phyloP scores from a whole-genome alignment of 179 eudicot species.

The Beta lomatogona region DNA sequence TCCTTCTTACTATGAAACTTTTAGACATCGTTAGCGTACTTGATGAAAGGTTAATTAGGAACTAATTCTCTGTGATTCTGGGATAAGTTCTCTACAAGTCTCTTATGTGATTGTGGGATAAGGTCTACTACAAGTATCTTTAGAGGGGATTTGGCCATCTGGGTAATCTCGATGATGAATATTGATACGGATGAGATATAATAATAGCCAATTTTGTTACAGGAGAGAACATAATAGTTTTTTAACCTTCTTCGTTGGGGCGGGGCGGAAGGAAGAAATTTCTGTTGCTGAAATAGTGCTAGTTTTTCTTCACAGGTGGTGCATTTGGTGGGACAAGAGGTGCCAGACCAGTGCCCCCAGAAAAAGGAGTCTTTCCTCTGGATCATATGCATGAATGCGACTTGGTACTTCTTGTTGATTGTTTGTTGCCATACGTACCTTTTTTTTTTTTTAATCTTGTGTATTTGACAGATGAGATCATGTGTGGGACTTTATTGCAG shows the following conservation, averaged over 20 bases:
- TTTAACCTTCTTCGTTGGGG: not conserved
- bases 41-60: not conserved
- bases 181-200: not conserved
- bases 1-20: not conserved
- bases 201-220: not conserved
- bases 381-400: conserved; percentile 96
- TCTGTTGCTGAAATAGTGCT: conserved; percentile 1
- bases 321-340: conserved; percentile 93
- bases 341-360: conserved; percentile 87
- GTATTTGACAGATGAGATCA: not conserved
- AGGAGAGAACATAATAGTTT: not conserved
- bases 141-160: not conserved
- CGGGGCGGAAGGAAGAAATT: not conserved
- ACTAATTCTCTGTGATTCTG: not conserved
- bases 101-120: not conserved
- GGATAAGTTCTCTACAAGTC: not conserved
- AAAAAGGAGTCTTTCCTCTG: conserved; percentile 93
- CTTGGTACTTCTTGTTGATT: conserved; percentile 45
- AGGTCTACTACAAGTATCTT: not conserved
- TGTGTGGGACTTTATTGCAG: conserved; percentile 42
- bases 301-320: conserved; percentile 56
- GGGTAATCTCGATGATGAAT: not conserved
- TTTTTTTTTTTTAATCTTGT: not conserved
- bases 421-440: not conserved
- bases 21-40: not conserved